Base-by-base conservation (phyloP, 306 rosid genomes). In the Mimosa pudica region DNA sequence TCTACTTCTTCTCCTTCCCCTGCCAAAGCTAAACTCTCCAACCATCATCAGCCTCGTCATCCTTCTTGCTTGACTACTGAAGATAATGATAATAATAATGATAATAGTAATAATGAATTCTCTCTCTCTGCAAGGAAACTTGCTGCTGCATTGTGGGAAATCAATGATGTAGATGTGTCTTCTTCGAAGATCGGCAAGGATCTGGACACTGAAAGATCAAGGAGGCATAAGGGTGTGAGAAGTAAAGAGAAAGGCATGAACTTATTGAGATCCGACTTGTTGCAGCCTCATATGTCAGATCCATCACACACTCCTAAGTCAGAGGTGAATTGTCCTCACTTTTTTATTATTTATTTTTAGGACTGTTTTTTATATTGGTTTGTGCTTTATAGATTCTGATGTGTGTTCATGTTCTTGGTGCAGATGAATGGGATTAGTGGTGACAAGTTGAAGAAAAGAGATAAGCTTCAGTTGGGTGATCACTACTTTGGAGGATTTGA, bases 101-200 rank as follows among this genome's bases (percentile, higher is more conserved):
- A 38, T 38, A 38, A 38, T 38, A 1, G 1, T 38, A 1, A 86
- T 30, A 92, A 82, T 73, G 88, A 86, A 6, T 66, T 78, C 18
- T 88, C 92, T 41, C 82, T 85, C 1, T 94, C 98, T 0, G 97
- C 96, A 0, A 80, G 97, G 47, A 94, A 92, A 82, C 89, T 92
- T 0, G 97, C 96, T 41, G 96, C 97, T 54, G 86, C 96, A 6
- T 77, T 91, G 17, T 93, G 98, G 98, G 98, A 88, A 77, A 87
- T 90, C 73, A 86, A 91, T 80, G 91, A 86, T 38, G 3, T 38
- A 38, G 42, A 38, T 76, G 72, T 77, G 30, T 80, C 86, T 67
- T 77, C 86, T 6, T 84, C 84, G 67, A 85, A 76, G 75, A 77
- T 77, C 35, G 81, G 82, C 61, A 89, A 76, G 87, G 92, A 76